Evolutionary conservation across 441 rosid genomes (phyloP).

Genomic region (Adansonia madagascariensis): DNA sequence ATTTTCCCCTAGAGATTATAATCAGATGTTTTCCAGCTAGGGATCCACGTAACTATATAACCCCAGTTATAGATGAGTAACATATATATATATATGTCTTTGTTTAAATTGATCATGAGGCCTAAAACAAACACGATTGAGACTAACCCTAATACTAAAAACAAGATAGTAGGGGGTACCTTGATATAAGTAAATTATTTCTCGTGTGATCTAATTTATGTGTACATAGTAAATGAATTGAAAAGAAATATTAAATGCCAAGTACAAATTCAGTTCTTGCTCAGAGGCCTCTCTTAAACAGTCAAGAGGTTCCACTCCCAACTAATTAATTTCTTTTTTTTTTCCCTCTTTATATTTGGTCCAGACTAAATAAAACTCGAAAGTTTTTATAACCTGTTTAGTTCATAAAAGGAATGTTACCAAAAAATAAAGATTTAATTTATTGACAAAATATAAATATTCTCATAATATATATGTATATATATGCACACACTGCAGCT

Average conservation of each 20-base stretch:
- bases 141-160: neutral
- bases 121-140: constrained; percentile 1
- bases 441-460: neutral
- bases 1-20: neutral
- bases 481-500: neutral
- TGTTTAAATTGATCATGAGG: neutral
- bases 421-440: neutral
- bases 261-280: constrained; percentile 12
- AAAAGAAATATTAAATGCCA: neutral
- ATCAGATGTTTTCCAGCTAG: neutral
- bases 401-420: neutral
- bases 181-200: neutral
- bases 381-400: neutral
- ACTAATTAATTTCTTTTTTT: too few relatives aligned
- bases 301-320: neutral
- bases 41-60: neutral
- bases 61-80: neutral
- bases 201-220: neutral
- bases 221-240: too few relatives aligned
- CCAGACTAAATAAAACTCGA: neutral
- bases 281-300: neutral
- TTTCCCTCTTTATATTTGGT: neutral
- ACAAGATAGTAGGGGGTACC: constrained; percentile 12
- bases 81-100: neutral
- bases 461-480: neutral